Conservation (phyloP, 352 stramenopile genomes). For the Phytophthora boehmeriae region DNA sequence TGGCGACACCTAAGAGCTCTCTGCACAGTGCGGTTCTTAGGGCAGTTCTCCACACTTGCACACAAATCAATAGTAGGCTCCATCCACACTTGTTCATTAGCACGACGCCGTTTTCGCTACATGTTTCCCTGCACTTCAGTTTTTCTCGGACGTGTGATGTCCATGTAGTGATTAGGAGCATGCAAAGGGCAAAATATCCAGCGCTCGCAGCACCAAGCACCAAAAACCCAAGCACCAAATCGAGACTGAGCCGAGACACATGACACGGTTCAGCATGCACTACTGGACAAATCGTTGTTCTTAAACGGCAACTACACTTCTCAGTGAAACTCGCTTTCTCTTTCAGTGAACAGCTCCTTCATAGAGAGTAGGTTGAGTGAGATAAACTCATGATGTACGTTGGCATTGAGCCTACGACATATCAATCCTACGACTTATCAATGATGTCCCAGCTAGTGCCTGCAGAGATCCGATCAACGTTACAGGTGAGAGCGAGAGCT, state of each 20-base stretch:
- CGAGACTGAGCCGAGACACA: neutral
- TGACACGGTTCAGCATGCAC: no score
- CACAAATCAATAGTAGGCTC: slow-evolving; percentile 20
- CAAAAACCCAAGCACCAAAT: slow-evolving; percentile 1
- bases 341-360: slow-evolving; percentile 12
- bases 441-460: no score
- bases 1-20: slow-evolving; percentile 5
- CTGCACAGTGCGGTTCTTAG: neutral
- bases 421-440: no score
- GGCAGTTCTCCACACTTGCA: slow-evolving; percentile 8
- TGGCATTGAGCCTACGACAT: no score
- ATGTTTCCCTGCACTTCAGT: slow-evolving; percentile 6
- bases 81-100: slow-evolving; percentile 30
- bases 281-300: slow-evolving; percentile 28
- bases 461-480: no score
- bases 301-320: slow-evolving; percentile 52
- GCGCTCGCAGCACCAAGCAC: slow-evolving; percentile 27
- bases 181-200: slow-evolving; percentile 56
- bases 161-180: slow-evolving; percentile 67
- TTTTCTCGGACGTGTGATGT: slow-evolving; percentile 50
- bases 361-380: neutral
- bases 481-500: no score
- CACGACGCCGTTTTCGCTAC: slow-evolving; percentile 7
- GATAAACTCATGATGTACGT: slow-evolving; percentile 13
- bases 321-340: neutral